Evolutionary conservation across 257 asterid species (phyloP), one percentile per base, ranked within the genome.

Genomic region (Scutellaria baicalensis): DNA sequence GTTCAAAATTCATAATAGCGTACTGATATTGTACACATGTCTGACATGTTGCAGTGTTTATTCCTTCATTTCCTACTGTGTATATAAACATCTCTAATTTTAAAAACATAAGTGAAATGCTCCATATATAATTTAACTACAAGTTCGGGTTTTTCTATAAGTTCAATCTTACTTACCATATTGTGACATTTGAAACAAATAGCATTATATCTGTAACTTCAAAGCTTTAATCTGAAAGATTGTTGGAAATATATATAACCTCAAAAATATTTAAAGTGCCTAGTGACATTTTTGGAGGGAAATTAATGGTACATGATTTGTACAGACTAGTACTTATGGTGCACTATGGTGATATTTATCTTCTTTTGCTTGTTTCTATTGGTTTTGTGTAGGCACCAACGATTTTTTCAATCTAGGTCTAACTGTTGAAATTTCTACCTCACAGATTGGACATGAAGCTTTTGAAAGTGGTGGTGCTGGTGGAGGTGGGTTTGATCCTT

Each of bases 361-460:
- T 45, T 69, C 3, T n/a, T 73, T 33, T 45, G 40, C 20, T 66
- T 8, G 8, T 59, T 49, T 33, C 17, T 36, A 21, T 66, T 17
- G 18, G 18, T 77, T 67, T 45, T 38, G 3, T 55, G 17, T 13
- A 66, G 57, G 64, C 74, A 17, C 31, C 51, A 12, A 6, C 18
- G 44, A 11, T 68, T 12, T 39, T 38, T 8, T 5, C 52, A 48
- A n/a, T 44, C 40, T 51, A 18, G 64, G 31, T 68, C 63, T 72
- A 48, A 66, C 36, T 73, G 62, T 63, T 73, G 67, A 52, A 65
- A 50, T 74, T 20, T 68, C 44, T 36, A 38, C 63, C 27, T 45
- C 49, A 45, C 79, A 91, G 97, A 59, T 87, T 76, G 97, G 97
- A 35, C 97, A 88, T 73, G 93, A 91, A 63, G 89, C 85, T 68